These are phyloP conservation scores for Petasospora rhodanensis DNA, from an alignment of 1,139 yeast genomes.

Conservation along the genomic window DNA sequence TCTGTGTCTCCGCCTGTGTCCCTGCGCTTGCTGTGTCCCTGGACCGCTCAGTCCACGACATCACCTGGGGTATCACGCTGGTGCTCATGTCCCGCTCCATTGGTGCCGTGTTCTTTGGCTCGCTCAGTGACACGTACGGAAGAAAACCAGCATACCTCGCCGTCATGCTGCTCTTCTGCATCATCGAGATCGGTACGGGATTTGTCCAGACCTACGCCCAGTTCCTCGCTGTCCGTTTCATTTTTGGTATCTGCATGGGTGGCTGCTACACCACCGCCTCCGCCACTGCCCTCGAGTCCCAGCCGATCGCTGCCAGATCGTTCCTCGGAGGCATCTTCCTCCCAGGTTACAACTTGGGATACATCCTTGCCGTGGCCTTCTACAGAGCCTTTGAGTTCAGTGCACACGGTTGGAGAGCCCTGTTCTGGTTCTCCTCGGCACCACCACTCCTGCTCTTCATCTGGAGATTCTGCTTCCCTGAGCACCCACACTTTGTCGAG, in stretches of 20 bases:
- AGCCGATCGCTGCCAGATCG: conserved; percentile 36
- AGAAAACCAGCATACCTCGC: conserved; percentile 47
- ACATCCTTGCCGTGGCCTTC: conserved; percentile 39
- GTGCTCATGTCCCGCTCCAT: conserved; percentile 55
- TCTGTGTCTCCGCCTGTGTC: conserved; percentile 43
- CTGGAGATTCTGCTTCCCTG: conserved; percentile 39
- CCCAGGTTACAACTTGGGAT: conserved; percentile 41
- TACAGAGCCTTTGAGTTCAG: conserved; percentile 35
- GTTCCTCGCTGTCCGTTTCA: conserved; percentile 44
- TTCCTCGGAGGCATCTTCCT: conserved; percentile 38
- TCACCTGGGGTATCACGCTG: conserved; percentile 56
- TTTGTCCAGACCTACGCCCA: conserved; percentile 44
- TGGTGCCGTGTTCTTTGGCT: conserved; percentile 54
- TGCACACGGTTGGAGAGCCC: conserved; percentile 42
- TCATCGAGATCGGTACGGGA: conserved; percentile 48
- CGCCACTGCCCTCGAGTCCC: conserved; percentile 41
- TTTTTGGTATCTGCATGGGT: conserved; percentile 46
- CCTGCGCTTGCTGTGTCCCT: conserved; percentile 40
- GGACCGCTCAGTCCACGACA: conserved; percentile 35
- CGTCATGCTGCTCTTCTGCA: conserved; percentile 38
- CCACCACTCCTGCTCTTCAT: conserved; percentile 36
- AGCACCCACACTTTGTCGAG: conserved; percentile 28
- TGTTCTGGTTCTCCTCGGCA: conserved; percentile 53
- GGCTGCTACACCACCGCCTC: conserved; percentile 44
- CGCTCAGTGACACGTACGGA: conserved; percentile 44